phyloP scores from a whole-genome alignment of 192 early-diverging fungal species.

The Gonapodya sp. region DNA sequence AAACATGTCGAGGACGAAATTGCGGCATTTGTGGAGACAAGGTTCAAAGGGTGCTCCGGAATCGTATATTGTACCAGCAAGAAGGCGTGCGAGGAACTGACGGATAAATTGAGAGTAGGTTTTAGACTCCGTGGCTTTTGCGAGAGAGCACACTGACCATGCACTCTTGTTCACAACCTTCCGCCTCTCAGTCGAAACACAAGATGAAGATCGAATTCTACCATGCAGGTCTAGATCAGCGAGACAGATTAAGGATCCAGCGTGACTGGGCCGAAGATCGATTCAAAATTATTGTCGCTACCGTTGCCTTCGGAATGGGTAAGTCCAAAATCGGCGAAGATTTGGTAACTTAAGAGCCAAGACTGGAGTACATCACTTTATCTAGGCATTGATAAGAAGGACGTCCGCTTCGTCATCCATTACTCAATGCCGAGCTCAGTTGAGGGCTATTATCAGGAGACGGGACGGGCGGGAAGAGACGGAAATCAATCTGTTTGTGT shows the following conservation, averaged over 20 bases:
- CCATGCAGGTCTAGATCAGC: conserved; percentile 77
- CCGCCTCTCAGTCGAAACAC: conserved; percentile 24
- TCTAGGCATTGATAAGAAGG: conserved; percentile 77
- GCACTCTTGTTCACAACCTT: not conserved
- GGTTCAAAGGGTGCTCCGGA: conserved; percentile 36
- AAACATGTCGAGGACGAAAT: conserved; percentile 65
- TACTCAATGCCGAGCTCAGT: conserved; percentile 78
- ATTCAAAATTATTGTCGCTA: conserved; percentile 82
- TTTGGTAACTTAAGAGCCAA: no score
- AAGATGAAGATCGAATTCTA: conserved; percentile 63
- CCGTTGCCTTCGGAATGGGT: conserved; percentile 97
- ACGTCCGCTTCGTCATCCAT: conserved; percentile 94
- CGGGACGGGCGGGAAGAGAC: conserved; percentile 90
- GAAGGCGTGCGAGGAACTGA: conserved; percentile 68
- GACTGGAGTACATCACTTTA: no score
- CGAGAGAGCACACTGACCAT: not conserved
- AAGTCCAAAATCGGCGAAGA: conserved; percentile 1
- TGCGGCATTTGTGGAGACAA: conserved; percentile 21
- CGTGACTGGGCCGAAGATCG: conserved; percentile 67
- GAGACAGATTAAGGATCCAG: conserved; percentile 68
- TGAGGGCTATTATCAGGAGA: conserved; percentile 96
- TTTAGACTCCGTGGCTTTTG: not conserved
- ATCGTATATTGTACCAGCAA: conserved; percentile 89
- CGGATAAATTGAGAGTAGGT: conserved; percentile 49
- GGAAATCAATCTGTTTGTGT: conserved; percentile 75